Evolutionary conservation across 495 filamentous ascomycete species (phyloP).

Genomic region (Daldinia childiae): DNA sequence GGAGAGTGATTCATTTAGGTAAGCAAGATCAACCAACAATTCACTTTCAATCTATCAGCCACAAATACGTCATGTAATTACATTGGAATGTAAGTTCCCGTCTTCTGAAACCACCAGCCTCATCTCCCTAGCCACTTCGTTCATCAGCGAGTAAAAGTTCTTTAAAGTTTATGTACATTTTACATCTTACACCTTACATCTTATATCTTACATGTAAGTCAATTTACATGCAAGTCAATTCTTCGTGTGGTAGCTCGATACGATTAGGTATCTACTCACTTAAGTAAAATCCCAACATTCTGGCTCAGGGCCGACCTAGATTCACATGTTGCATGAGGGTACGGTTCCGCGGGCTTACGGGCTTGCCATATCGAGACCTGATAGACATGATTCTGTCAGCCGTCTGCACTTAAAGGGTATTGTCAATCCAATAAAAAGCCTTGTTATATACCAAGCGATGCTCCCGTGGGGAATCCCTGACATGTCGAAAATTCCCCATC

Average conservation of each 20-base stretch:
- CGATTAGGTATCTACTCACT: not conserved
- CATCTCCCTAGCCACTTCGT: not conserved
- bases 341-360: slow-evolving; percentile 30
- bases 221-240: not conserved
- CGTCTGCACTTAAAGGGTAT: not conserved
- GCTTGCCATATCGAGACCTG: slow-evolving; percentile 14
- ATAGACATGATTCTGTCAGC: slow-evolving; percentile 18
- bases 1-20: slow-evolving; percentile 15
- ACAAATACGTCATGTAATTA: not conserved
- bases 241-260: not conserved
- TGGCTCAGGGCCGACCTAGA: slow-evolving; percentile 14
- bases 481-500: slow-evolving; percentile 17
- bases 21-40: slow-evolving; percentile 13
- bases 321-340: slow-evolving; percentile 34
- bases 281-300: slow-evolving; percentile 19
- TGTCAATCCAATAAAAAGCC: slow-evolving; percentile 24
- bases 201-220: not conserved
- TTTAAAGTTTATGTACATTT: not conserved
- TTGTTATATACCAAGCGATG: slow-evolving; percentile 8
- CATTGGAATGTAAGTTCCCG: too few species aligned
- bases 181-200: not conserved
- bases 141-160: not conserved
- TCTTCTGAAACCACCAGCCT: not conserved
- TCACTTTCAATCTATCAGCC: not conserved
- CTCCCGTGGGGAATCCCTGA: slow-evolving; percentile 27